Conservation (phyloP, 306 rosid genomes). For the Herpetospermum pedunculosum region DNA sequence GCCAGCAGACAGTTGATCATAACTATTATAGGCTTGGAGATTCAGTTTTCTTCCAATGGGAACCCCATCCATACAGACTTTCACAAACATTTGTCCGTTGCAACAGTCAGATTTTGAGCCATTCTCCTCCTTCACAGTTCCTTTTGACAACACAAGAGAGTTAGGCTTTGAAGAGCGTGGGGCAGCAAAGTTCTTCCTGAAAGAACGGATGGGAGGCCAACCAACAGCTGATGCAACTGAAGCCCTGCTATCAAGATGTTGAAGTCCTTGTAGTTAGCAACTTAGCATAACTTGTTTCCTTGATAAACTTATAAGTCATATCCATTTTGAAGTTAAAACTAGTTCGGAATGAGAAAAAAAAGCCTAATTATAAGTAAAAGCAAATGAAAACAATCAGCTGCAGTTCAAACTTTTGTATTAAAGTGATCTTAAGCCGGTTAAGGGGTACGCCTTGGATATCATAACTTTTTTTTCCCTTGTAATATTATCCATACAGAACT, state of each 20-base stretch:
- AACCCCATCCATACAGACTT: constrained; percentile 81
- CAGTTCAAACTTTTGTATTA: background rate
- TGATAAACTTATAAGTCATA: background rate
- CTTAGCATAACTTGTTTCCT: background rate
- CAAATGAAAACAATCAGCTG: background rate
- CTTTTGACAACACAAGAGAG: background rate
- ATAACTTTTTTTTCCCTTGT: background rate
- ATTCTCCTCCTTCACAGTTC: constrained; percentile 12
- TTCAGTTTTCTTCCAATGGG: constrained; percentile 86
- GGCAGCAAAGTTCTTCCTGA: constrained; percentile 47
- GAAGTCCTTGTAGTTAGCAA: background rate
- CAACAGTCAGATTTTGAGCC: constrained; percentile 17
- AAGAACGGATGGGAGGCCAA: constrained; percentile 89
- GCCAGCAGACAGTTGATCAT: constrained; percentile 66
- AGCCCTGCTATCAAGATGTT: constrained; percentile 23
- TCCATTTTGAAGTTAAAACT: background rate
- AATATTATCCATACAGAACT: background rate
- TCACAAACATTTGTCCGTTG: constrained; percentile 45
- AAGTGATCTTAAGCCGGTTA: background rate
- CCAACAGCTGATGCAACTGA: constrained; percentile 61
- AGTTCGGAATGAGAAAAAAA: background rate
- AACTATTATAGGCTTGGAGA: constrained; percentile 63
- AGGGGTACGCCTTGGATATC: background rate
- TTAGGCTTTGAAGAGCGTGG: background rate
- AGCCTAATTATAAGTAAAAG: background rate